Evolutionary conservation across 805 yeast species (phyloP), one percentile per base, ranked within the genome.

Genomic region (Wickerhamiella cacticola): DNA sequence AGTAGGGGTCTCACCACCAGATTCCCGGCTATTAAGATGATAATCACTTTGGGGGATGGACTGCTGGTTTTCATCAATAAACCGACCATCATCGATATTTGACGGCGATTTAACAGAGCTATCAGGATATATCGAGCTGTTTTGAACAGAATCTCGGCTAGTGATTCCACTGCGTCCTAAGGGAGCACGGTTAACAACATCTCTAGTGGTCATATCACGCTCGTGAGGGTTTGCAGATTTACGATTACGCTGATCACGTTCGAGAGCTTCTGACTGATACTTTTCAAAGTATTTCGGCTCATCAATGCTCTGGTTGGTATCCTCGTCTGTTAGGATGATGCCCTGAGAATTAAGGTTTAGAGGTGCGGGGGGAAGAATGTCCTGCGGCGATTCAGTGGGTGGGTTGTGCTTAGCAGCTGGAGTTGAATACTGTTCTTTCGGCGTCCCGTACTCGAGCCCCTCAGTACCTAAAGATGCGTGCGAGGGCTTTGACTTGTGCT

Each of bases 331-430:
- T 9, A 39, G 29, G n/a, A 39, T 23, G 13, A 39, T 22, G 5
- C 42, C 42, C 21, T 39, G 29, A 3, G 42, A 23, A 22, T 24
- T 23, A 19, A 39, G 12, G 19, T 39, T 22, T 8, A 39, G 42
- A 10, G 42, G 42, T 7, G 29, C 42, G 6, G 42, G 42, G 3
- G 42, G 42, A 4, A 39, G 29, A 24, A 23, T 13, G 24, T 39
- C 42, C 12, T 23, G 13, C 13, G 42, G 42, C 2, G 42, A 39
- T 39, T 15, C 40, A 5, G 7, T 31, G 3, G 36, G n/a, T 18
- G 4, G n/a, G 16, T 31, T 10, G 19, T 19, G 36, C 36, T 31
- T 31, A 15, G 12, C 19, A 15, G 36, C 18, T 15, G 36, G 15
- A 6, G n/a, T 15, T 5, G 34, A 13, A 15, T 13, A 7, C 19